Percentiles rank a stretch among this genome's conserved stretches.
Evolutionary conservation across 495 filamentous ascomycete species (phyloP).

Genomic region (Aspergillus avenaceus): DNA sequence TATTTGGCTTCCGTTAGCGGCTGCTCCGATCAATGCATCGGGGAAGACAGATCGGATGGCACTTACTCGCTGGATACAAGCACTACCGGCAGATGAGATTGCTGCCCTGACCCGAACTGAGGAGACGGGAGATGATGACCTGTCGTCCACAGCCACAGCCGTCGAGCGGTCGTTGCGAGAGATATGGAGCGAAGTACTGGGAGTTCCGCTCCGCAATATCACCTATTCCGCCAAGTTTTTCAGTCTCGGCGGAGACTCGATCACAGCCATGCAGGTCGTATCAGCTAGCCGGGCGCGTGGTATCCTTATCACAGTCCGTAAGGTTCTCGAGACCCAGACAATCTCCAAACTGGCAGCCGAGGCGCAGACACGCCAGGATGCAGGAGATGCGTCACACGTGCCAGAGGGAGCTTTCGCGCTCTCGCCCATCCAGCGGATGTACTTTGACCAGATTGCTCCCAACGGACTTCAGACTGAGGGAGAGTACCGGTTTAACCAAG

Average conservation of each 20-base stretch:
- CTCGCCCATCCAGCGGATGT: no score
- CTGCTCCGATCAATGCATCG: constrained; percentile 20
- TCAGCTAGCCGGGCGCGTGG: constrained; percentile 17
- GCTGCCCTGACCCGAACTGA: neutral
- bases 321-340: constrained; percentile 29
- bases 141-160: no score
- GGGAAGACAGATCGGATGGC: constrained; percentile 25
- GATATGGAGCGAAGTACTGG: constrained; percentile 18
- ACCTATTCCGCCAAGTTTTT: constrained; percentile 20
- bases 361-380: no score
- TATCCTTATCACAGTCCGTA: constrained; percentile 14
- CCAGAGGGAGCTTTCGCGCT: no score
- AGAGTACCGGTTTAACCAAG: no score
- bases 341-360: no score
- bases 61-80: neutral
- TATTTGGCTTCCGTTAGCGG: constrained; percentile 13
- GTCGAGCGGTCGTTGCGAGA: constrained; percentile 8
- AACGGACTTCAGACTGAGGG: no score
- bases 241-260: constrained; percentile 34
- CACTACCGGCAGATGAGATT: no score
- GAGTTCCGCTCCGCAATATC: constrained; percentile 15
- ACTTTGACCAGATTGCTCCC: no score
- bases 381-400: no score
- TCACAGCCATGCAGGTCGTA: constrained; percentile 55
- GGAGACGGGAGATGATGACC: neutral